Evolutionary conservation across 768 basidiomycete species (phyloP).

Genomic region (Cytidiella melzeri): DNA sequence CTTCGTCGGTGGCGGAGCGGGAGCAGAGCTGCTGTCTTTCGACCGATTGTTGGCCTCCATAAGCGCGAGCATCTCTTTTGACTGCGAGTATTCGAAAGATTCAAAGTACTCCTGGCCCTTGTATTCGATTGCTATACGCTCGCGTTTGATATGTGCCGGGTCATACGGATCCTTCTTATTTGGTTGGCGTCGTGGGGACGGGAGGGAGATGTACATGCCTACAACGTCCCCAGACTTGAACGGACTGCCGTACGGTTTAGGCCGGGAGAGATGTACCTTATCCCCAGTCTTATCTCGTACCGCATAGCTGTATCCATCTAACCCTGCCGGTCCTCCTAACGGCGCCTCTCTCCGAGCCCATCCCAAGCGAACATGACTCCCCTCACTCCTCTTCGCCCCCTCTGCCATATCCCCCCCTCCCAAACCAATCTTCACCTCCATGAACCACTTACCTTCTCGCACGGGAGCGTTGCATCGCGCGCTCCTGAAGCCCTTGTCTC

Average conservation of each 20-base stretch:
- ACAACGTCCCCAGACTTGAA: slow-evolving; percentile 84
- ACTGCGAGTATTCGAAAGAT: slow-evolving; percentile 78
- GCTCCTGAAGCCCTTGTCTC: slow-evolving; percentile 87
- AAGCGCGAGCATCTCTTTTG: slow-evolving; percentile 88
- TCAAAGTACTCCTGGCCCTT: slow-evolving; percentile 99
- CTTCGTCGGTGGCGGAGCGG: slow-evolving; percentile 53
- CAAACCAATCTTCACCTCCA: slow-evolving; percentile 78
- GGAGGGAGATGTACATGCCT: slow-evolving; percentile 91
- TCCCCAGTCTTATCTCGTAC: slow-evolving; percentile 90
- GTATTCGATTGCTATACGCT: slow-evolving; percentile 90
- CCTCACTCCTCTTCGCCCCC: slow-evolving; percentile 49
- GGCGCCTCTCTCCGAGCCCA: slow-evolving; percentile 91
- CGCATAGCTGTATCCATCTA: slow-evolving; percentile 93
- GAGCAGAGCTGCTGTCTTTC: slow-evolving; percentile 46
- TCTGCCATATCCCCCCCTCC: slow-evolving; percentile 58
- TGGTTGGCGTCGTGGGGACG: slow-evolving; percentile 51
- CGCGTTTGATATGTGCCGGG: slow-evolving; percentile 78
- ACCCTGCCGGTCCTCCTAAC: slow-evolving; percentile 87
- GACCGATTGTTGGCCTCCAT: slow-evolving; percentile 61
- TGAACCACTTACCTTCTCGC: slow-evolving; percentile 88
- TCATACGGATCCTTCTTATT: slow-evolving; percentile 62
- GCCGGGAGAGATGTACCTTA: slow-evolving; percentile 79
- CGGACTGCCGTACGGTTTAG: slow-evolving; percentile 65
- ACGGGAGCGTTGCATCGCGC: slow-evolving; percentile 87
- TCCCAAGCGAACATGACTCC: slow-evolving; percentile 83